Evolutionary conservation across 2,329 filamentous ascomycete species (phyloP), one percentile per base, ranked within the genome.

Genomic region (Fusarium sp.): DNA sequence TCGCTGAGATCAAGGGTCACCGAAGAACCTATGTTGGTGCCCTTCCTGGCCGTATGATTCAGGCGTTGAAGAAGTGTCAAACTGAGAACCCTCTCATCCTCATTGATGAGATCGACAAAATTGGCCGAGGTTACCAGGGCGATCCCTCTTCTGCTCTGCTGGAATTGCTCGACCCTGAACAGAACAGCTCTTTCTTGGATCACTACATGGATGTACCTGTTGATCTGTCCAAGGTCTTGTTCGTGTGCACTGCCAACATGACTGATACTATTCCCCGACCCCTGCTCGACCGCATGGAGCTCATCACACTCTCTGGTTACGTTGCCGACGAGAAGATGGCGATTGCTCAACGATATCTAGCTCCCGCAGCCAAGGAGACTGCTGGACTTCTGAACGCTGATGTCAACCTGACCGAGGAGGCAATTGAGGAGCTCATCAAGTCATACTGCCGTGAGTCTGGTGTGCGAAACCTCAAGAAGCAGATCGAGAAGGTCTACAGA

Each of bases 171-270:
- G 96, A 99, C 76, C 96, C 96, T 0, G 96, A 99, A 83, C 96
- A 99, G 82, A 99, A 99, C 85, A 95, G 88, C 80, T 98, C 95
- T 30, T 99, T 99, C 89, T 84, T 99, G 73, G 96, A 99, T 78
- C 96, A 99, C 83, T 99, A 99, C 85, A 94, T 99, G 89, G 96
- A 99, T 82, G 95, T 99, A 2, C 96, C 96, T 0, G 96, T 99
- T 11, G 96, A 99, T 81, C 87, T 99, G 57, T 98, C 95, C 57
- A 98, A 98, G 85, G 96, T 99, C 6, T 88, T 99, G 28, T 99
- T 99, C 81, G 96, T 99, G 47, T 99, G 96, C 87, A 99, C 96
- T 20, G 96, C 96, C 68, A 99, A 99, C 83, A 97, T 98, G 92
- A 98, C 95, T 0, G 96, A 99, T 79, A 99, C 96, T 0, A 99